Evolutionary conservation across 352 stramenopile genomes (phyloP), one percentile per base, ranked within the genome.

Genomic region (Phytophthora tentaculata): DNA sequence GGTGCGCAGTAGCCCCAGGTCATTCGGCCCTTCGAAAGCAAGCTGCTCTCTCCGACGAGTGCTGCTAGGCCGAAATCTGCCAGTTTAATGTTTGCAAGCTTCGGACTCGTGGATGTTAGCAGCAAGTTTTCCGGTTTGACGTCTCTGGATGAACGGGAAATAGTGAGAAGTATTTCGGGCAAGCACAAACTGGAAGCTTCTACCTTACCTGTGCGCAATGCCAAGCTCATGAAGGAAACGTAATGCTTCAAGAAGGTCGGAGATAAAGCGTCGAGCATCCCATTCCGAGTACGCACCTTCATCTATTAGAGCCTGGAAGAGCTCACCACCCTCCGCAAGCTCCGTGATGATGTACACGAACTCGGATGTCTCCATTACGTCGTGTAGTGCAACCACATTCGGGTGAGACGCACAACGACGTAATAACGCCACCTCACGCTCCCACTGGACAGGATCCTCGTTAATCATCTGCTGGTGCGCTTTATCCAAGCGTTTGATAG

Each of bases 71-170:
- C 86, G 69, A 97, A 97, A 71, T 97, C 89, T 2, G 82, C 86
- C 13, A 97, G 60, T 69, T 96, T 95, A 43, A 96, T 89, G 22
- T 69, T 79, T 26, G 82, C 89, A 14, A 64, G 67, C 29, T 88
- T 90, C 17, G 84, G 69, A 45, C 96, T 86, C 5, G 71, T 71
- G 8, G 84, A 86, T 6, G 90, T 92, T 22, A 96, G 73, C 39
- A 97, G 63, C 39, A 97, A 73, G 52, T 97, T 96, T 61, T 96
- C 89, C 1, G 89, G 89, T 59, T 95, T 96, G 44, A 96, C 79
- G 51, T 81, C 88, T 64, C 74, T 94, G 50, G 4, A 68, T 64
- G 14, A 75, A 55, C 13, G 28, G 5, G 32, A 60, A 52, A 24
- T 10, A 53, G 49, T 58, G 35, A 61, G 41, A 61, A 55, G 6